These are phyloP conservation scores for Gilbertella persicaria DNA, from an alignment of 371 early-diverging fungal species.

Conservation along the genomic window DNA sequence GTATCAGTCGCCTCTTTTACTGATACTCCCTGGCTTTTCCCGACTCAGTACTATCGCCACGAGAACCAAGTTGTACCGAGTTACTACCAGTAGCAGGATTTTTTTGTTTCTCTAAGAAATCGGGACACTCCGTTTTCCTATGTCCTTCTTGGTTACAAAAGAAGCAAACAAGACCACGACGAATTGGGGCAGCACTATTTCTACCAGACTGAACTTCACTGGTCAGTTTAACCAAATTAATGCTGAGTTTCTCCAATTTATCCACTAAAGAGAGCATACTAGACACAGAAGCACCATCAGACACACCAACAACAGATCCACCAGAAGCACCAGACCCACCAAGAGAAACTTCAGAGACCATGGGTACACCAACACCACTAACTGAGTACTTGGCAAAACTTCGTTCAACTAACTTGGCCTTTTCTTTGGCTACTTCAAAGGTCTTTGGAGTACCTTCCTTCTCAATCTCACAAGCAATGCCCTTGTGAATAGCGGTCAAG, in stretches of 20 bases:
- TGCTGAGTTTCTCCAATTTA: slow-evolving; percentile 8
- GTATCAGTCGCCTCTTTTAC: not conserved
- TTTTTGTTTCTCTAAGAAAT: not conserved
- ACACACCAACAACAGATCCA: not conserved
- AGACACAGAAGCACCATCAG: not conserved
- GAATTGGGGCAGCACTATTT: not conserved
- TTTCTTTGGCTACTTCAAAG: not conserved
- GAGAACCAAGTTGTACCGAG: not conserved
- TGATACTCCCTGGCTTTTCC: slow-evolving; percentile 15
- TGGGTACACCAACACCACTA: not conserved
- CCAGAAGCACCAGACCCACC: too few species aligned
- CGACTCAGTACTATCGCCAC: not conserved
- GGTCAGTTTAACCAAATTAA: slow-evolving; percentile 5
- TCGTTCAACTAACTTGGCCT: slow-evolving; percentile 3
- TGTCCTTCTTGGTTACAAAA: slow-evolving; percentile 3
- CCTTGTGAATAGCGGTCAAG: slow-evolving; percentile 5
- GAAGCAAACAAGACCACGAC: not conserved
- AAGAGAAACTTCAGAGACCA: not conserved
- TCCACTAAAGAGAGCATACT: slow-evolving; percentile 1
- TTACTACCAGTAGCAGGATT: not conserved
- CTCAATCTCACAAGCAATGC: slow-evolving; percentile 15
- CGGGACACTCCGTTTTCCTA: not conserved
- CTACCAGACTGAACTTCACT: not conserved
- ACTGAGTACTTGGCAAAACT: slow-evolving; percentile 1
- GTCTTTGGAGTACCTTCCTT: not conserved